Percentiles rank a stretch among this genome's conserved stretches.
These are phyloP conservation scores for Coemansia sp. DNA, from an alignment of 192 early-diverging fungal species.

Conservation along the genomic window DNA sequence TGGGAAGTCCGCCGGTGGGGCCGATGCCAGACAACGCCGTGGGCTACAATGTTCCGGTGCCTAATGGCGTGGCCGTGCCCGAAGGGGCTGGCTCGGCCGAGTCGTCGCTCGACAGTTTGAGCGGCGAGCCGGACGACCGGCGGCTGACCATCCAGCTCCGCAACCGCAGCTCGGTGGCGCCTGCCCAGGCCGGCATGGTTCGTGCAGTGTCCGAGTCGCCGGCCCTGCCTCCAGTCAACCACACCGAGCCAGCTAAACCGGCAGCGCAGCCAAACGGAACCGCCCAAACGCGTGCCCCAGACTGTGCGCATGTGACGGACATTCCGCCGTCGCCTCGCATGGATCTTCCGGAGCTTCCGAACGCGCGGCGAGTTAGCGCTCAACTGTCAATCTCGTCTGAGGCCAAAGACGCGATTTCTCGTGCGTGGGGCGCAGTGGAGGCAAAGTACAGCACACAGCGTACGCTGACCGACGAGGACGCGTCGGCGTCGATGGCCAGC, in stretches of 20 bases:
- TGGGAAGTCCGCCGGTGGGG: slow-evolving; percentile 5
- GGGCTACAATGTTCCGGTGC: not conserved
- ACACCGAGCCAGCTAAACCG: too few species aligned
- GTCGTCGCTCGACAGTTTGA: slow-evolving; percentile 7
- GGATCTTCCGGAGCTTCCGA: not conserved
- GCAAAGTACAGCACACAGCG: slow-evolving; percentile 37
- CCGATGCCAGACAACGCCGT: not conserved
- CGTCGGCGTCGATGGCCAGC: not conserved
- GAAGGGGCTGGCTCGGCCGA: not conserved
- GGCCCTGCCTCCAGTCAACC: not conserved
- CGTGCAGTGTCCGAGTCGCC: not conserved
- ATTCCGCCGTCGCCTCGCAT: too few species aligned
- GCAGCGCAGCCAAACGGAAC: too few species aligned
- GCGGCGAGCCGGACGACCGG: slow-evolving; percentile 31
- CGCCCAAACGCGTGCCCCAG: too few species aligned
- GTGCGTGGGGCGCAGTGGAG: slow-evolving; percentile 27
- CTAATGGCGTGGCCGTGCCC: not conserved
- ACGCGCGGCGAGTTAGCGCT: not conserved
- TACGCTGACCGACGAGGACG: slow-evolving; percentile 9
- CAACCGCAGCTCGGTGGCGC: slow-evolving; percentile 29
- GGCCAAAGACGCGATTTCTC: not conserved
- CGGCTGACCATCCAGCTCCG: slow-evolving; percentile 55
- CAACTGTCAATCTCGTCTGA: not conserved
- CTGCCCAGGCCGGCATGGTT: slow-evolving; percentile 16
- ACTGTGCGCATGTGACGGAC: not conserved